Evolutionary conservation across 192 early-diverging fungal genomes (phyloP).

Genomic region (Coemansia sp.): DNA sequence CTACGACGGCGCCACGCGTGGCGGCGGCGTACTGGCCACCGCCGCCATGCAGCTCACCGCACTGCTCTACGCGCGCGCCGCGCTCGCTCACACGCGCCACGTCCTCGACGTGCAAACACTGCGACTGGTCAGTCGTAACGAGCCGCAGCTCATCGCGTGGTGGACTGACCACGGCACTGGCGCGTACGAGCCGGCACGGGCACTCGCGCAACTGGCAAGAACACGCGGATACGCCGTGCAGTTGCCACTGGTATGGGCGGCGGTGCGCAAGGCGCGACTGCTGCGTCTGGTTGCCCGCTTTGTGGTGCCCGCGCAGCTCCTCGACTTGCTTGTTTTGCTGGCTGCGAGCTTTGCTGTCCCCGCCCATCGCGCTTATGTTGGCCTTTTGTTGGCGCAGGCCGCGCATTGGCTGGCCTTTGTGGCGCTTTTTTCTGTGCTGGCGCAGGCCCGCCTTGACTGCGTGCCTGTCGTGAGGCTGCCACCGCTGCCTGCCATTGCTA

Average conservation of each 20-base stretch:
- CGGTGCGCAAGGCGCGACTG: constrained; percentile 38
- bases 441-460: constrained; percentile 9
- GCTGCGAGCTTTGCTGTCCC: constrained; percentile 36
- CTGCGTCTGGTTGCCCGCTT: constrained; percentile 3
- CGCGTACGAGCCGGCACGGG: neutral
- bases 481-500: constrained; percentile 33
- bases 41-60: constrained; percentile 31
- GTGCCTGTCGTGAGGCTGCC: constrained; percentile 33
- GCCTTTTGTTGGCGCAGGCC: constrained; percentile 44
- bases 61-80: constrained; percentile 32
- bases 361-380: constrained; percentile 34
- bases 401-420: constrained; percentile 43
- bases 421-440: constrained; percentile 19
- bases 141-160: constrained; percentile 30
- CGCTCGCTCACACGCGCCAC: constrained; percentile 29
- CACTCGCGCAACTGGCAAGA: neutral
- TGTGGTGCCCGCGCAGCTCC: constrained; percentile 31
- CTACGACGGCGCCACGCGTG: constrained; percentile 46
- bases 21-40: constrained; percentile 46
- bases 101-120: constrained; percentile 41
- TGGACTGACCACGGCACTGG: neutral
- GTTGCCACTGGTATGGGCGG: constrained; percentile 44
- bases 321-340: constrained; percentile 20
- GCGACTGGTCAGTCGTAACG: constrained; percentile 43
- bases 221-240: neutral